Evolutionary conservation across 305 asterid species (phyloP), one percentile per base, ranked within the genome.

Genomic region (Salvia sclarea): DNA sequence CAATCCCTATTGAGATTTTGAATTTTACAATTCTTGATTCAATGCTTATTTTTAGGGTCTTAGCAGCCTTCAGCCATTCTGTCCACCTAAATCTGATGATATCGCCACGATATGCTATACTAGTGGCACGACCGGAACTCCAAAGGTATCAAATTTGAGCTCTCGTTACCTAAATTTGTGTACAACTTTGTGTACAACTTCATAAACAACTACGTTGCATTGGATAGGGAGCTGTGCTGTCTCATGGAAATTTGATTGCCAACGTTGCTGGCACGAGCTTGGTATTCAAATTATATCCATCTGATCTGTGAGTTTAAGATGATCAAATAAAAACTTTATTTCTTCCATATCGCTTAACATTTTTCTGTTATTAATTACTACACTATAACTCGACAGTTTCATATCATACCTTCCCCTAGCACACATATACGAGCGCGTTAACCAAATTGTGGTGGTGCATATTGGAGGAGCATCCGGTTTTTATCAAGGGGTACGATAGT

Each of bases 111-210:
- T 86, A 77, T 81, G 88, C 84, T 87, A 87, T 69, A 87, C 90
- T 61, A 87, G 94, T 70, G 94, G 94, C 52, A 87, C 90, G 33
- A 87, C 94, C 13, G 94, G 94, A 65, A 84, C 86, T 40, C 94
- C 94, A 22, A 87, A 84, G 87, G 94, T 84, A 71, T 37, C 43
- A 37, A 37, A 2, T 37, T 8, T 13, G 13, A 9, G 13, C 3
- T 10, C 3, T 37, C 43, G 10, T 37, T 9, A 10, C 13, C 13
- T 10, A 21, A 20, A 22, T 66, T 8, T 20, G 6, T 28, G 14
- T 38, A 43, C 53, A 53, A 13, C 11, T n/a, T 45, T 63, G 24
- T 54, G 10, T 8, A 22, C 6, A 17, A 61, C 20, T 25, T 24
- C 50, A 18, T 50, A 5, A 50, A 2, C 50, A 17, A 38, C 10